A percentile compares a stretch with the other conserved stretches of the same genome.
These are phyloP conservation scores for Suhomyces bolitotheri DNA, from an alignment of 1,139 yeast species.

Conservation along the genomic window DNA sequence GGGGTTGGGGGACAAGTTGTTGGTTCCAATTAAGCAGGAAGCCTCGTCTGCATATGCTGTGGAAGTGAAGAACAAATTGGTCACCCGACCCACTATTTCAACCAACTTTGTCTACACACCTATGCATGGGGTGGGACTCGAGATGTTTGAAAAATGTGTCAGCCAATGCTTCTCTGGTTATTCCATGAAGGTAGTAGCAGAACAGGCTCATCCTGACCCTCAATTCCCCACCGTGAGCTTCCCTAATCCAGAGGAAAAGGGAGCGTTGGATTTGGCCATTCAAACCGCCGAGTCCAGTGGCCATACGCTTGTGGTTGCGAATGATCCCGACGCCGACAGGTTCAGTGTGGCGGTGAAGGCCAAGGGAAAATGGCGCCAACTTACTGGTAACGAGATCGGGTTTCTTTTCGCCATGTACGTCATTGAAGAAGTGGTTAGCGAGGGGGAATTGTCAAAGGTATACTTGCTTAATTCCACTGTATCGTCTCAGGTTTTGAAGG, in stretches of 20 bases:
- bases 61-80: conserved; percentile 31
- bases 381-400: conserved; percentile 92
- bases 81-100: conserved; percentile 18
- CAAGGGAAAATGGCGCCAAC: conserved; percentile 63
- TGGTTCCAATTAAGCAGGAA: conserved; percentile 30
- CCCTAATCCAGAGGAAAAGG: conserved; percentile 96
- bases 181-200: conserved; percentile 39
- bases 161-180: conserved; percentile 15
- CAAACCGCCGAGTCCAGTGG: conserved; percentile 48
- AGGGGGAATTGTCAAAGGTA: conserved; percentile 34
- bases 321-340: conserved; percentile 96
- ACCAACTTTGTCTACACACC: conserved; percentile 80
- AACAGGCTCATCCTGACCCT: conserved; percentile 79
- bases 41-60: conserved; percentile 38
- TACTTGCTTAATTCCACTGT: conserved; percentile 87
- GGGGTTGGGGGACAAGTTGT: conserved; percentile 23
- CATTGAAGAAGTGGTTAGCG: conserved; percentile 38
- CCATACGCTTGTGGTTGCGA: conserved; percentile 68
- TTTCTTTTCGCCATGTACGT: conserved; percentile 72
- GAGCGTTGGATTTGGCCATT: conserved; percentile 79
- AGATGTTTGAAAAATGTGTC: conserved; percentile 35
- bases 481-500: conserved; percentile 76
- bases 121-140: conserved; percentile 90
- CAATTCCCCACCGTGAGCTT: conserved; percentile 80
- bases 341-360: conserved; percentile 72